Conservation (phyloP, 2,329 filamentous ascomycete species). For the Talaromyces amestolkiae region DNA sequence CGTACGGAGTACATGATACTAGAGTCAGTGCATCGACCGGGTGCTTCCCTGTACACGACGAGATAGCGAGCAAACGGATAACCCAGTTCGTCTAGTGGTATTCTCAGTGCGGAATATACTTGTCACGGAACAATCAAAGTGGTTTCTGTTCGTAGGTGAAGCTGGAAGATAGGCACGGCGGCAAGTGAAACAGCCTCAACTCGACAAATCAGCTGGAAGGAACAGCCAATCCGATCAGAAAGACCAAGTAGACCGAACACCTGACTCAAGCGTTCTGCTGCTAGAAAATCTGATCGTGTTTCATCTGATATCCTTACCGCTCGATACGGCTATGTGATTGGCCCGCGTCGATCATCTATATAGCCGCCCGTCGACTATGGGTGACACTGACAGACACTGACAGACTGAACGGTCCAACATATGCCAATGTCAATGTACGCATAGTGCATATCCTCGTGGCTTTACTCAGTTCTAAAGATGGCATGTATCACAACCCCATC, state of each 20-base stretch:
- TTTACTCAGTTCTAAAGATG: constrained; percentile 10
- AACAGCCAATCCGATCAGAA: background rate
- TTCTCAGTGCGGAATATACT: background rate
- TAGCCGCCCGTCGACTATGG: constrained; percentile 1
- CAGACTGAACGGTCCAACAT: constrained; percentile 8
- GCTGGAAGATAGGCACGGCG: background rate
- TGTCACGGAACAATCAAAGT: background rate
- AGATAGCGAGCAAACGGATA: background rate
- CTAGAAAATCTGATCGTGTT: background rate
- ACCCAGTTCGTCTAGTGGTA: background rate
- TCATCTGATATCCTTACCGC: constrained; percentile 3
- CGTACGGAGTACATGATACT: constrained; percentile 13
- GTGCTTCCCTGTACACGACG: background rate
- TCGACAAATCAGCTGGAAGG: background rate
- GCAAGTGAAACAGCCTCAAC: constrained; percentile 8
- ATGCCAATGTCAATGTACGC: constrained; percentile 12
- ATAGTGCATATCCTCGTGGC: constrained; percentile 15
- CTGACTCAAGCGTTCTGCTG: background rate
- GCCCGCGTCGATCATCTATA: background rate
- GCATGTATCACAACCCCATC: background rate
- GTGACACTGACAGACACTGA: background rate
- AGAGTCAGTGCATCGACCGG: background rate
- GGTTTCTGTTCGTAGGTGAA: background rate
- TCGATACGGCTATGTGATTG: constrained; percentile 4
- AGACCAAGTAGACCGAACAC: background rate